Percentiles rank a stretch among this genome's conserved stretches.
Evolutionary conservation across 129 eudicot genomes (phyloP).

Genomic region (Artemisia tridentata): DNA sequence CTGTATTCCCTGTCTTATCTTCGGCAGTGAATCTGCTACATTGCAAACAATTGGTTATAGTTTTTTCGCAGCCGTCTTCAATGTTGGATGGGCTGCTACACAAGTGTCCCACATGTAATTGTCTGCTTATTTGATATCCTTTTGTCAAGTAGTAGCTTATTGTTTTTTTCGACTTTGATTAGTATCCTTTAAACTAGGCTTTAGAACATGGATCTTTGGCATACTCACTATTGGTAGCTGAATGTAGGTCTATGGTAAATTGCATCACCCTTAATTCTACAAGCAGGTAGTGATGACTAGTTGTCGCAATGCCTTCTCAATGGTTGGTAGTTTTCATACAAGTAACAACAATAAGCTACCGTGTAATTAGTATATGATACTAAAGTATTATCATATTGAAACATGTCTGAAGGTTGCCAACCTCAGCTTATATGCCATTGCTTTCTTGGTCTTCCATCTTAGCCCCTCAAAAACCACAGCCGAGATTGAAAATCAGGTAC

Average conservation of each 20-base stretch:
- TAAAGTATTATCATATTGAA: not conserved
- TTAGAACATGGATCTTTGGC: no score
- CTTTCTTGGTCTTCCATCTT: constrained; percentile 52
- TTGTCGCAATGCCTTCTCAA: constrained; percentile 90
- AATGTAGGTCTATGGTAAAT: constrained; percentile 91
- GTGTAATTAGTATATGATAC: not conserved
- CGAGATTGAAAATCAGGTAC: constrained; percentile 79
- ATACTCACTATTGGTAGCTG: constrained; percentile 8
- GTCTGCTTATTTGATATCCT: not conserved
- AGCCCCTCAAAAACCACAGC: constrained; percentile 38
- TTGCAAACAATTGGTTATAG: constrained; percentile 82
- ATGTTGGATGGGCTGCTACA: constrained; percentile 93
- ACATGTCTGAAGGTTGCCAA: constrained; percentile 64
- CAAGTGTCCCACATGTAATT: constrained; percentile 93
- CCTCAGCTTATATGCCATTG: constrained; percentile 88
- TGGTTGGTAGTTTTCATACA: constrained; percentile 42
- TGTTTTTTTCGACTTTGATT: not conserved
- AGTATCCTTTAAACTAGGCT: not conserved
- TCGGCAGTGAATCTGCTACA: constrained; percentile 51
- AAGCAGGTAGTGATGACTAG: constrained; percentile 86
- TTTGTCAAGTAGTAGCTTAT: not conserved
- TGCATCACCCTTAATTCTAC: constrained; percentile 85
- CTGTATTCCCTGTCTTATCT: constrained; percentile 75
- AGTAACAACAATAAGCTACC: not conserved
- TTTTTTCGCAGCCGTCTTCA: constrained; percentile 78